Percentiles rank a stretch among this genome's conserved stretches.
Conservation (phyloP, 1,139 yeast species). For the Saccharomyces hybrid region DNA sequence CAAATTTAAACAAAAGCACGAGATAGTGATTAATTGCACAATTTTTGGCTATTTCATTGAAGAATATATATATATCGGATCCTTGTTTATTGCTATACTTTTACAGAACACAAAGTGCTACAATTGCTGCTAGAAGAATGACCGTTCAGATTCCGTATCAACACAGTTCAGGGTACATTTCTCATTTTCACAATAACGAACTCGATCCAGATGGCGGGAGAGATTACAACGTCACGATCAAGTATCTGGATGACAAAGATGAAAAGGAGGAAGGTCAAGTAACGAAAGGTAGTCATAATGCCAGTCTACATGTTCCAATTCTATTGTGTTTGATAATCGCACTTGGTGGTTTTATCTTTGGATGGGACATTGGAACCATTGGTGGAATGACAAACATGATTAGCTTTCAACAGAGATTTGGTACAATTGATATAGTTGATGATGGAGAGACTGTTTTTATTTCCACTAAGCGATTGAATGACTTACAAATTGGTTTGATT, state of each 20-base stretch:
- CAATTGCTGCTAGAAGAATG: neutral
- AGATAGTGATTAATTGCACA: neutral
- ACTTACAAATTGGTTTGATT: slow-evolving; percentile 47
- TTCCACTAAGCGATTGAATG: slow-evolving; percentile 34
- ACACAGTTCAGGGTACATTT: neutral
- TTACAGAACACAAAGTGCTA: neutral
- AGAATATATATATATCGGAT: neutral
- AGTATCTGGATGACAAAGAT: neutral
- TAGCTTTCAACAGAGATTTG: slow-evolving; percentile 45
- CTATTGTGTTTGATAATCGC: slow-evolving; percentile 38
- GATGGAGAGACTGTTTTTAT: slow-evolving; percentile 27
- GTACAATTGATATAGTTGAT: slow-evolving; percentile 19
- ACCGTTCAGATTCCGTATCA: neutral
- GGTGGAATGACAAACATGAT: slow-evolving; percentile 59
- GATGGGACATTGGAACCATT: slow-evolving; percentile 69
- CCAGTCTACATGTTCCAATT: slow-evolving; percentile 17
- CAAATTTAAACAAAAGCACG: neutral
- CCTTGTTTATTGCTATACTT: neutral
- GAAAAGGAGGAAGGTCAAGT: neutral
- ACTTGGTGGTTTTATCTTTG: slow-evolving; percentile 63
- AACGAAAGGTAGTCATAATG: neutral
- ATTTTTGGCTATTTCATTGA: no score
- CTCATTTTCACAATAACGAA: neutral
- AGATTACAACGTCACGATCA: neutral
- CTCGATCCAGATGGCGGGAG: neutral